Evolutionary conservation across 257 asterid species (phyloP).

Genomic region (Ilex aquifolium): DNA sequence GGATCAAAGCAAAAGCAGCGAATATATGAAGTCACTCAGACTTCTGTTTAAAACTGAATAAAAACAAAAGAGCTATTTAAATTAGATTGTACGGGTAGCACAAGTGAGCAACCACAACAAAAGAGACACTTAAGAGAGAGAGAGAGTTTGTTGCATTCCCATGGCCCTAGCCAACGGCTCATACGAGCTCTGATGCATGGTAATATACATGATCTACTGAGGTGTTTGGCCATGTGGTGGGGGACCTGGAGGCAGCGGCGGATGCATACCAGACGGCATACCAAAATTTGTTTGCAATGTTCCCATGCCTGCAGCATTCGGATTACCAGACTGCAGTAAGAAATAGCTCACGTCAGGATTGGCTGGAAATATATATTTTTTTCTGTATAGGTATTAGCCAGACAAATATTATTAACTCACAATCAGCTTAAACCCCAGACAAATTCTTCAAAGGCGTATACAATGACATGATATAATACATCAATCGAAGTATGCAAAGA

Average conservation of each 20-base stretch:
- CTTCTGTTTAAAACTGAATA: no score
- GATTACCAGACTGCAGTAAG: slow-evolving; percentile 66
- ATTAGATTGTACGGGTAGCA: no score
- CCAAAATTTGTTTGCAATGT: slow-evolving; percentile 45
- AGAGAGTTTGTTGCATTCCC: no score
- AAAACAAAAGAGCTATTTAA: no score
- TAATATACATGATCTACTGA: slow-evolving; percentile 22
- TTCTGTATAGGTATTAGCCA: background rate
- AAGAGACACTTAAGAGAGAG: no score
- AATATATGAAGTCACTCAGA: no score
- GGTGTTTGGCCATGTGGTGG: slow-evolving; percentile 84
- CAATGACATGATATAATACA: background rate
- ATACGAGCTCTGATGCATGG: no score
- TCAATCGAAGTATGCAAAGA: background rate
- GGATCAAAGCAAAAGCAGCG: no score
- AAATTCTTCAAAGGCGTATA: background rate
- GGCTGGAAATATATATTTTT: no score
- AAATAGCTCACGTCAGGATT: slow-evolving; percentile 5
- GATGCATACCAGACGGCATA: slow-evolving; percentile 69
- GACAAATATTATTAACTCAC: background rate
- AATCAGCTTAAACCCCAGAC: background rate
- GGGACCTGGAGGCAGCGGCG: slow-evolving; percentile 94
- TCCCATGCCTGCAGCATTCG: slow-evolving; percentile 51
- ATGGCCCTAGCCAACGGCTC: no score
- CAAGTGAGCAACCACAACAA: no score